Evolutionary conservation across 192 early-diverging fungal genomes (phyloP).

Genomic region (Rhizoclosmatium sp.): DNA sequence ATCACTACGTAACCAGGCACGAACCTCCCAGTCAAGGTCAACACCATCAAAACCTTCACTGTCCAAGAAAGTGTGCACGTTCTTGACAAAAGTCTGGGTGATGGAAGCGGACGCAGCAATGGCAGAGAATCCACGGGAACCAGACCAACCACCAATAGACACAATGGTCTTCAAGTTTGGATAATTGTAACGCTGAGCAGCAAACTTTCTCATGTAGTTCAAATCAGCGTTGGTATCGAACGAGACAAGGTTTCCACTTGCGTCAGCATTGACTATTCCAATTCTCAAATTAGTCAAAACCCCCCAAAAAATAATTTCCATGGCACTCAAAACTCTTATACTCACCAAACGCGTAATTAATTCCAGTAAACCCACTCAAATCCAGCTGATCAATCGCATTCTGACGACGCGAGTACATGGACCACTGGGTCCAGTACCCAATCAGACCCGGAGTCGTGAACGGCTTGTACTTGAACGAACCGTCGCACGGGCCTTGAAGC

Average conservation of each 20-base stretch:
- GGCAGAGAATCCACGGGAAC: slow-evolving; percentile 7
- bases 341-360: not conserved
- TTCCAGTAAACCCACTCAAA: too few relatives aligned
- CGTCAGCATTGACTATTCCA: slow-evolving; percentile 18
- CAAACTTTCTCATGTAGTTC: slow-evolving; percentile 15
- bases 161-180: slow-evolving; percentile 10
- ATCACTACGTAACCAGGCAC: not conserved
- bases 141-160: slow-evolving; percentile 30
- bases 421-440: not conserved
- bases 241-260: slow-evolving; percentile 1
- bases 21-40: slow-evolving; percentile 17
- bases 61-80: slow-evolving; percentile 22
- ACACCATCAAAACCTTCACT: not conserved
- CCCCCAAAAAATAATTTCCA: too few relatives aligned
- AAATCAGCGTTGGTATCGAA: slow-evolving; percentile 23
- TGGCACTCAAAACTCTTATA: slow-evolving; percentile 3
- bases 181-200: slow-evolving; percentile 11
- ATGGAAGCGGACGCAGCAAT: slow-evolving; percentile 23
- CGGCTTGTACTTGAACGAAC: slow-evolving; percentile 15
- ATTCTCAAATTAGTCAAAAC: not conserved
- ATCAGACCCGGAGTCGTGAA: slow-evolving; percentile 19
- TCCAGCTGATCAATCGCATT: too few relatives aligned
- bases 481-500: not conserved
- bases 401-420: too few relatives aligned
- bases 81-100: slow-evolving; percentile 28